Evolutionary conservation across 2,329 filamentous ascomycete genomes (phyloP).

Genomic region (Bipolaris cookei): DNA sequence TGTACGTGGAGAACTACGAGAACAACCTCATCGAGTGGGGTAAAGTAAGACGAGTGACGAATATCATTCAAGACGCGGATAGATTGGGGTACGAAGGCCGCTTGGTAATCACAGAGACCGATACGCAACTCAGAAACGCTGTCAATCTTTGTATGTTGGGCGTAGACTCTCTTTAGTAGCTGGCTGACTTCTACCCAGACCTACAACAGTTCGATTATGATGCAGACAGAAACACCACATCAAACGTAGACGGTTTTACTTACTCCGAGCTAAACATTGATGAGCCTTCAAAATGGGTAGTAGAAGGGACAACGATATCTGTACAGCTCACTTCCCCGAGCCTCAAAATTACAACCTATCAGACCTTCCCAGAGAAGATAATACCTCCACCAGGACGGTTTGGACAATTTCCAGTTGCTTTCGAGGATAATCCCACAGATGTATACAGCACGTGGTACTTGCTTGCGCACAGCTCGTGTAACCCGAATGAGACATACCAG

Average conservation of each 20-base stretch:
- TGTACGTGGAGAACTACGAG: constrained; percentile 36
- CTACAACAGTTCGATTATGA: background rate
- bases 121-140: constrained; percentile 13
- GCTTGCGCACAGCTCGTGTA: constrained; percentile 35
- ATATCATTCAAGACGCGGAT: constrained; percentile 26
- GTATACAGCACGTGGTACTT: constrained; percentile 29
- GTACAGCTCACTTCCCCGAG: background rate
- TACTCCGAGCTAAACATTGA: background rate
- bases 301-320: background rate
- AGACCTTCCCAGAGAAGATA: background rate
- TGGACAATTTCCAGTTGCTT: constrained; percentile 6
- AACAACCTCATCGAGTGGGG: constrained; percentile 35
- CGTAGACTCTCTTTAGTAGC: background rate
- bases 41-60: constrained; percentile 22
- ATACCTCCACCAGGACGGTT: background rate
- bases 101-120: constrained; percentile 23
- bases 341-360: constrained; percentile 1
- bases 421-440: constrained; percentile 16
- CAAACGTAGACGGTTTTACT: background rate
- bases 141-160: constrained; percentile 26
- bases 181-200: background rate
- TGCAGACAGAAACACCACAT: background rate
- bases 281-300: background rate
- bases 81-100: constrained; percentile 27
- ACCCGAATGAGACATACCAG: constrained; percentile 42